phyloP scores from a whole-genome alignment of 2,329 filamentous ascomycete genomes.

The Phaeomoniella chlamydospora region DNA sequence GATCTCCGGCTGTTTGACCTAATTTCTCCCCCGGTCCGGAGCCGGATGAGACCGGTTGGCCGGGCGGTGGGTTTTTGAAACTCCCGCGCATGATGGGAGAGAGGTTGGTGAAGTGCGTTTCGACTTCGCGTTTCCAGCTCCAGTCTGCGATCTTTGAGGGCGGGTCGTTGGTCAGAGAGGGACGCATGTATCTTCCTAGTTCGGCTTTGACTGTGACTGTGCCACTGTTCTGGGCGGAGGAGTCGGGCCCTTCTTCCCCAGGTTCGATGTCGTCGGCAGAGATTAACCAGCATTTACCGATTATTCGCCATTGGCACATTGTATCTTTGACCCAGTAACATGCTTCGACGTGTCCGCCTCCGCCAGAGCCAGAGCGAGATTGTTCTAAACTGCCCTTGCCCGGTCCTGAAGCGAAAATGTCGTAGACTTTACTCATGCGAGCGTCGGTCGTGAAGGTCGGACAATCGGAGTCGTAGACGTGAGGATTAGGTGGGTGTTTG shows the following conservation, averaged over 20 bases:
- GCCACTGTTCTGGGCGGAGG: conserved; percentile 35
- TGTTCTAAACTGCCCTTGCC: conserved; percentile 28
- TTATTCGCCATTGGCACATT: conserved; percentile 71
- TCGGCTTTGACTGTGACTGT: conserved; percentile 44
- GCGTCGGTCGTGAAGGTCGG: conserved; percentile 76
- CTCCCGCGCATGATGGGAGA: conserved; percentile 63
- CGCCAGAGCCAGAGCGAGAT: conserved; percentile 36
- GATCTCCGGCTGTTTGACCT: conserved; percentile 52
- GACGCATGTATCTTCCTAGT: conserved; percentile 45
- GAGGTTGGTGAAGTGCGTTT: conserved; percentile 80
- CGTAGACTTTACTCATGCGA: conserved; percentile 68
- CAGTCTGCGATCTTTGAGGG: conserved; percentile 36
- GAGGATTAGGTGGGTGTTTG: conserved; percentile 55
- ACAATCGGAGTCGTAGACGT: conserved; percentile 60
- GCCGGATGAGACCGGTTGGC: conserved; percentile 40
- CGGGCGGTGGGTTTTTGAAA: conserved; percentile 60
- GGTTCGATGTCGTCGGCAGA: conserved; percentile 51
- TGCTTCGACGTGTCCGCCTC: conserved; percentile 63
- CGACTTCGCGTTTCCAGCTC: conserved; percentile 69
- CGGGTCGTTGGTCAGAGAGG: conserved; percentile 11
- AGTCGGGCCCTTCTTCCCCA: conserved; percentile 28
- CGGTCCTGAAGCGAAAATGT: conserved; percentile 45
- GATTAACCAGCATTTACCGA: conserved; percentile 62
- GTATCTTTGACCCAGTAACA: conserved; percentile 64
- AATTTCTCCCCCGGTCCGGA: conserved; percentile 29